Evolutionary conservation across 202 grass and related monocot species (phyloP).

Genomic region (Setaria viridis): DNA sequence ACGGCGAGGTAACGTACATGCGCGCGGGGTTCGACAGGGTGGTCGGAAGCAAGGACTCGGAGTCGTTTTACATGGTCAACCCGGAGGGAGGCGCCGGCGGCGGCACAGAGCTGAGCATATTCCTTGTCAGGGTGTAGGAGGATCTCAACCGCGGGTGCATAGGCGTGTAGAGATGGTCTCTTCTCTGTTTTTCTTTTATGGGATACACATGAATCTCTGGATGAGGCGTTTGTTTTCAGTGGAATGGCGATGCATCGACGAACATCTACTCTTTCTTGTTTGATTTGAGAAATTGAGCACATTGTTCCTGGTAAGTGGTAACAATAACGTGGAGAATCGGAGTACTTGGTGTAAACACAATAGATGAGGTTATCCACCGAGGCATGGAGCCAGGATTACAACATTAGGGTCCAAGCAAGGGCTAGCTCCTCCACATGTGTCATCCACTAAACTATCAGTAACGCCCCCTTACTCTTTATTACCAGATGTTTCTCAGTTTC

Average conservation of each 20-base stretch:
- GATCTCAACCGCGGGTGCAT: not conserved
- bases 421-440: too few relatives aligned
- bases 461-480: too few relatives aligned
- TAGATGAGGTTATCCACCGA: not conserved
- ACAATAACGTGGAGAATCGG: not conserved
- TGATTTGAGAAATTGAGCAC: not conserved
- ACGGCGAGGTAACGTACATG: slow-evolving; percentile 70
- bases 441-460: too few relatives aligned
- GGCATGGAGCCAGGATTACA: too few relatives aligned
- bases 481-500: too few relatives aligned
- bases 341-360: not conserved
- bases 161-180: slow-evolving; percentile 10
- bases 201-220: not conserved
- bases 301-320: not conserved
- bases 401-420: too few relatives aligned
- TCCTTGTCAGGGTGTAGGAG: slow-evolving; percentile 54
- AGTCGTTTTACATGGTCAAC: slow-evolving; percentile 73
- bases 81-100: slow-evolving; percentile 54
- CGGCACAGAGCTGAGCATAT: slow-evolving; percentile 64
- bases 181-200: not conserved
- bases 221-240: not conserved
- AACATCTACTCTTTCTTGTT: not conserved
- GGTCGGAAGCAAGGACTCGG: slow-evolving; percentile 64
- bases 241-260: not conserved
- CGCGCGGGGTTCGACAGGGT: slow-evolving; percentile 65